Percentiles rank a stretch among this genome's conserved stretches.
Conservation (phyloP, 345 rosid genomes). For the Linum lewisii region DNA sequence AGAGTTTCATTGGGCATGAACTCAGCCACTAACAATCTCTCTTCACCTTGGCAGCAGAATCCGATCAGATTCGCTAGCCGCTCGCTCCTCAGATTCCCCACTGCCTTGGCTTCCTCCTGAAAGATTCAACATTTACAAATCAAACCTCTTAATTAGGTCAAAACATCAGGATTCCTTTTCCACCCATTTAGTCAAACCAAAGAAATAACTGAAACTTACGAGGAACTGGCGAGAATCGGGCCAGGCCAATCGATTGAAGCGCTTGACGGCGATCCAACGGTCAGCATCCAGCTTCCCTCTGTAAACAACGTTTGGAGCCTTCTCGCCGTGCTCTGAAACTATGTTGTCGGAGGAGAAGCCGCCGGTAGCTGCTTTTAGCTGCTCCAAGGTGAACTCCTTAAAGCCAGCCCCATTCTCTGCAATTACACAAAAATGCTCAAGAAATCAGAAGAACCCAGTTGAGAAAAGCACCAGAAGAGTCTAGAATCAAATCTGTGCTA, state of each 20-base stretch:
- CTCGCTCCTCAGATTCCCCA: slow-evolving; percentile 4
- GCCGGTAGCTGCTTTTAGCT: slow-evolving; percentile 6
- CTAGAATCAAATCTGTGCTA: too few relatives aligned
- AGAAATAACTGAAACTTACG: not conserved
- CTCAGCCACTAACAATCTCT: slow-evolving; percentile 4
- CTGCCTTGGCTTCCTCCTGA: slow-evolving; percentile 1
- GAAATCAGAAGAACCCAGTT: not conserved
- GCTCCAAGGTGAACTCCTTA: slow-evolving; percentile 4
- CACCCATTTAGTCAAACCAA: not conserved
- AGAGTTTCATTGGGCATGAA: not conserved
- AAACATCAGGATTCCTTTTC: not conserved
- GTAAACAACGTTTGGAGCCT: slow-evolving; percentile 4
- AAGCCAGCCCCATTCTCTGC: not conserved
- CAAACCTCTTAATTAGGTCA: not conserved
- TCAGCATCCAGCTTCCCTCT: slow-evolving; percentile 2
- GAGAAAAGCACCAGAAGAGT: not conserved
- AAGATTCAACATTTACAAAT: not conserved
- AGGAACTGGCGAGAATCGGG: slow-evolving; percentile 7
- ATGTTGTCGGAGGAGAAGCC: slow-evolving; percentile 5
- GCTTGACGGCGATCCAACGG: slow-evolving; percentile 3
- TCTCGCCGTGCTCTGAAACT: slow-evolving; percentile 4
- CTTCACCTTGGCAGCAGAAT: not conserved
- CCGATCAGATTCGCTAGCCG: slow-evolving; percentile 3
- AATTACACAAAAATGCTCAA: not conserved
- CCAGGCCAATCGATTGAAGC: slow-evolving; percentile 2